Base-by-base conservation (phyloP, 345 rosid genomes). In the Lepidium aucheri region DNA sequence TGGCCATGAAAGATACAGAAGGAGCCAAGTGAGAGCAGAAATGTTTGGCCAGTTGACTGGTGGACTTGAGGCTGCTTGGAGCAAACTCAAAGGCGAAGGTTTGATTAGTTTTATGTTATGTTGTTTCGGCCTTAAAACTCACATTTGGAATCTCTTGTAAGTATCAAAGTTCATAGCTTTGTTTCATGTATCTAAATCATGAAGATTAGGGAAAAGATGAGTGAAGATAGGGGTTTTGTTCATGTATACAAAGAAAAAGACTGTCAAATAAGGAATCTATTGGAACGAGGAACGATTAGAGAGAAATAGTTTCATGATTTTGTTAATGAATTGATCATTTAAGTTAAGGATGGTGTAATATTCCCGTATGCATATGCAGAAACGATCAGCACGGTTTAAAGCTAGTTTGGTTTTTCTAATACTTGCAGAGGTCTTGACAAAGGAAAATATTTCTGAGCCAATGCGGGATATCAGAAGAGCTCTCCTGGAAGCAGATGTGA, bases 51-150 rank as follows among this genome's bases (percentile, higher is more conserved):
- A 88, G 78, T 71, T 94, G 63, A 90, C 92, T 0, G 79, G 85
- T 53, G 95, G 97, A n/a, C 99, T 94, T 10, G 99, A 94, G 53
- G 68, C 97, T 42, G 96, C 99, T 76, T 94, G 99, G 99, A 88
- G 65, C 79, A 94, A 86, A 82, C 97, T 94, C 72, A 94, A 83
- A 84, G 99, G 97, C 64, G 92, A 78, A 88, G 99, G 97, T 94
- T 74, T 41, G 41, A 24, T 0, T 32, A 24, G 26, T 24, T 24
- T 24, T 3, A 24, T 24, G 26, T 24, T 2, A 24, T 2, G 5
- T 60, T 6, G 22, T 46, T 46, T 4, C 16, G 14, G 12, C 59
- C 8, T 10, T 18, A 7, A 28, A n/a, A 4, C 24, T 50, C 12
- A 13, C 15, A 28, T 53, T 30, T 14, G 36, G 24, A 8, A 3